Percentiles rank a stretch among this genome's conserved stretches.
These are phyloP conservation scores for Solanum rostratum DNA, from an alignment of 257 asterid genomes.

Conservation along the genomic window DNA sequence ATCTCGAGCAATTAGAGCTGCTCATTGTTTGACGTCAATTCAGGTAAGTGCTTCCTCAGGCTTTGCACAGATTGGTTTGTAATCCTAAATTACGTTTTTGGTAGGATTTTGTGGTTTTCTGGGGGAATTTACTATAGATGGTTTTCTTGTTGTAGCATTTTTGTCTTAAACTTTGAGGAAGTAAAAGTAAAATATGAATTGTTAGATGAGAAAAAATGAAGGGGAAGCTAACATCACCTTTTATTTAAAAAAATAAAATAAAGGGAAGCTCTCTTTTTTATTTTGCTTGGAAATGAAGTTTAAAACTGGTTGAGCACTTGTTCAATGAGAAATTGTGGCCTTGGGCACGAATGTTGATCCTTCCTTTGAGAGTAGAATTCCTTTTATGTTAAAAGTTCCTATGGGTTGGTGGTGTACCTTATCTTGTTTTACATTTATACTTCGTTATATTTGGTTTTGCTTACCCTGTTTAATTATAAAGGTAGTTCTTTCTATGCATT, in stretches of 20 bases:
- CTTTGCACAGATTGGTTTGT: neutral
- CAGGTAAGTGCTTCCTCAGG: conserved; percentile 49
- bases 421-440: neutral
- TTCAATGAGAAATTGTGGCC: neutral
- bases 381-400: neutral
- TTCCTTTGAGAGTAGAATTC: neutral
- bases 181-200: neutral
- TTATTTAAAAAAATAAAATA: neutral
- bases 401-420: neutral
- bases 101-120: neutral
- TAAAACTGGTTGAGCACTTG: neutral
- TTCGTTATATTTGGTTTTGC: neutral
- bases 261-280: neutral
- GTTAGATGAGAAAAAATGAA: neutral
- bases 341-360: neutral
- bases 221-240: neutral
- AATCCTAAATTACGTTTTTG: neutral
- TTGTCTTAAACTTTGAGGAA: neutral
- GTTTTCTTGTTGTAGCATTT: neutral
- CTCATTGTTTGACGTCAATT: conserved; percentile 97
- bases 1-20: conserved; percentile 94
- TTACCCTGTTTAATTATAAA: neutral
- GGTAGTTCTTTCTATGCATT: neutral
- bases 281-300: neutral
- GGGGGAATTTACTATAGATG: neutral